phyloP scores from a whole-genome alignment of 306 rosid genomes.

The Begonia masoniana region DNA sequence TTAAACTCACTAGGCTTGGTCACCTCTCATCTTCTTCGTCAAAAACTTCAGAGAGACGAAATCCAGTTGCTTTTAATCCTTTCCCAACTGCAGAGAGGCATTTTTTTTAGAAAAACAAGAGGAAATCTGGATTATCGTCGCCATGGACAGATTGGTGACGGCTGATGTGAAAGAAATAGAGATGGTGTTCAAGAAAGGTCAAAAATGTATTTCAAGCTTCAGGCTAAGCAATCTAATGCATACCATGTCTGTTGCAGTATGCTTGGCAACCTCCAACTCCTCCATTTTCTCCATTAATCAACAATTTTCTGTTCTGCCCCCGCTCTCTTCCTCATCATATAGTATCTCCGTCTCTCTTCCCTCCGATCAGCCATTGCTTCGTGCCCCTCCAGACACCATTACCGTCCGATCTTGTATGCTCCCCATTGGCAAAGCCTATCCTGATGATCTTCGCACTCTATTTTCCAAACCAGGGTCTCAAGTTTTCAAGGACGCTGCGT shows the following conservation, averaged over 20 bases:
- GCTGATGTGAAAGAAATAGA: conserved; percentile 51
- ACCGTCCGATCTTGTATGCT: conserved; percentile 55
- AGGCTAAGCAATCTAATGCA: conserved; percentile 74
- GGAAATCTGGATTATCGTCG: not conserved
- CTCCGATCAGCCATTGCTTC: conserved; percentile 35
- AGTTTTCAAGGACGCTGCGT: conserved; percentile 59
- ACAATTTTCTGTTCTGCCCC: conserved; percentile 45
- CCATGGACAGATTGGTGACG: conserved; percentile 80
- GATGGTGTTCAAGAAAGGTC: conserved; percentile 31
- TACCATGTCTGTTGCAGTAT: conserved; percentile 83
- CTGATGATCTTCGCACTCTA: conserved; percentile 49
- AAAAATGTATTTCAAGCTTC: conserved; percentile 47
- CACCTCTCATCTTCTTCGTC: not conserved
- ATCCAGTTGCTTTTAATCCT: not conserved
- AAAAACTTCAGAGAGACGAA: not conserved
- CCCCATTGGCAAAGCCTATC: conserved; percentile 55
- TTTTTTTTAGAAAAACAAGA: not conserved
- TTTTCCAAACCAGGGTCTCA: conserved; percentile 50
- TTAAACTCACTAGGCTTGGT: conserved; percentile 4
- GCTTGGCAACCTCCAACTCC: conserved; percentile 50
- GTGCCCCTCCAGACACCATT: conserved; percentile 32
- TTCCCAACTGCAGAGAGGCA: not conserved
- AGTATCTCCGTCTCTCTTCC: conserved; percentile 24
- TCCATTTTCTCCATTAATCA: conserved; percentile 31
- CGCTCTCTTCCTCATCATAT: conserved; percentile 50